phyloP scores from a whole-genome alignment of 768 basidiomycete species.

The Thelephora ganbajun region DNA sequence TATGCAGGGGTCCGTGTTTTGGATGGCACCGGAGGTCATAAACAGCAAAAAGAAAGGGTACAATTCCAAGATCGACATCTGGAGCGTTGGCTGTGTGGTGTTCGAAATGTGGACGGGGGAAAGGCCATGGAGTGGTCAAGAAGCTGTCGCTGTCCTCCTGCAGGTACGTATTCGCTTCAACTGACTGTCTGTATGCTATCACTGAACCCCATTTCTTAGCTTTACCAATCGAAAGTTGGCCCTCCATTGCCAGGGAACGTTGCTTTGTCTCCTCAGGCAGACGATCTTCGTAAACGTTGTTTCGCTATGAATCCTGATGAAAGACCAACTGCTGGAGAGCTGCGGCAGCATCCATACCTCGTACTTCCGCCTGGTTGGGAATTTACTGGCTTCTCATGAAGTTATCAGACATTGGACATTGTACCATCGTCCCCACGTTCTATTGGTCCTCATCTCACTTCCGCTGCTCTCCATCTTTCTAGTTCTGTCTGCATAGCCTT shows the following conservation, averaged over 20 bases:
- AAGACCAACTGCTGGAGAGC: constrained; percentile 66
- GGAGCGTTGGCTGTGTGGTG: constrained; percentile 98
- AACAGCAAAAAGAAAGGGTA: constrained; percentile 83
- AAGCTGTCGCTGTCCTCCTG: constrained; percentile 86
- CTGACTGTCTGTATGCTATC: neutral
- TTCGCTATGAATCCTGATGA: constrained; percentile 87
- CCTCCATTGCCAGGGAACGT: constrained; percentile 87
- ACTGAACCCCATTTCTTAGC: constrained; percentile 25
- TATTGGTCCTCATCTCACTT: constrained; percentile 7
- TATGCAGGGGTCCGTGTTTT: constrained; percentile 97
- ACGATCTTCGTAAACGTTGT: constrained; percentile 80
- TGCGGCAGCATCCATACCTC: constrained; percentile 71
- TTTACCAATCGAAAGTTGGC: constrained; percentile 71
- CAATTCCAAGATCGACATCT: constrained; percentile 95
- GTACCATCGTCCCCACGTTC: constrained; percentile 5
- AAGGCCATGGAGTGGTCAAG: constrained; percentile 86
- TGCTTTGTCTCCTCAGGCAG: constrained; percentile 54
- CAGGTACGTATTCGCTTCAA: constrained; percentile 39
- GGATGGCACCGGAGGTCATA: constrained; percentile 98
- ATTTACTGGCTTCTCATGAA: constrained; percentile 48
- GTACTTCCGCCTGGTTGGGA: constrained; percentile 57
- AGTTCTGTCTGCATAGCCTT: too few relatives aligned
- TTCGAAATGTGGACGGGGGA: constrained; percentile 99
- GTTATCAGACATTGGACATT: constrained; percentile 2
- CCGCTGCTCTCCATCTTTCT: too few relatives aligned